phyloP scores from a whole-genome alignment of 1,139 yeast genomes.

The Sugiyamaella paludigena region DNA sequence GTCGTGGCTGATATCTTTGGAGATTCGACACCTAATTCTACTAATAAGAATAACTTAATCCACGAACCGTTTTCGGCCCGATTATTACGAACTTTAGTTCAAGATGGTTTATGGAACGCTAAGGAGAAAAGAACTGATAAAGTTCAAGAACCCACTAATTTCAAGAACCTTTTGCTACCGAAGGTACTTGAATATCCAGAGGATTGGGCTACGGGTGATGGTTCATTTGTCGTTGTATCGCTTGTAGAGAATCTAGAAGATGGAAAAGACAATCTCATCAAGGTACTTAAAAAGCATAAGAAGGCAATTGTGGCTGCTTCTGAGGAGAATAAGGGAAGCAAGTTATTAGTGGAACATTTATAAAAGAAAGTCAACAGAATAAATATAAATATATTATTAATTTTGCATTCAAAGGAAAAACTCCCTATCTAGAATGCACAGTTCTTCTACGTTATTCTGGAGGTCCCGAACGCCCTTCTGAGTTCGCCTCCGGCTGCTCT shows the following conservation, averaged over 20 bases:
- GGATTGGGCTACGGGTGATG: constrained; percentile 71
- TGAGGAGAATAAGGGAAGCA: constrained; percentile 74
- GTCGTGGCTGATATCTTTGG: constrained; percentile 49
- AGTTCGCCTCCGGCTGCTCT: constrained; percentile 7
- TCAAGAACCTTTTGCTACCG: constrained; percentile 50
- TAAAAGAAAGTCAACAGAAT: constrained; percentile 1
- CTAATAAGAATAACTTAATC: constrained; percentile 68
- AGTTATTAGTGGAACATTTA: constrained; percentile 47
- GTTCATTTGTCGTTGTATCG: constrained; percentile 75
- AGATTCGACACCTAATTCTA: constrained; percentile 52
- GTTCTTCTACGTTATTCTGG: too few relatives aligned
- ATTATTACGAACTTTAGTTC: constrained; percentile 72
- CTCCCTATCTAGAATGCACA: too few relatives aligned
- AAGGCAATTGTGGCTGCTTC: constrained; percentile 46
- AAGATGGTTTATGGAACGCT: constrained; percentile 69
- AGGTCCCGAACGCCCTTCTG: too few relatives aligned
- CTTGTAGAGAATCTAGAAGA: constrained; percentile 37
- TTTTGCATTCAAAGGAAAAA: too few relatives aligned
- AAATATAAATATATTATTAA: not conserved
- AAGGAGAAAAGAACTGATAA: constrained; percentile 52
- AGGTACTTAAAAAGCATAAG: constrained; percentile 48
- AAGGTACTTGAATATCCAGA: constrained; percentile 49
- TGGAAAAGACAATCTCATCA: constrained; percentile 48
- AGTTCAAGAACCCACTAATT: constrained; percentile 56
- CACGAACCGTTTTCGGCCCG: constrained; percentile 71